Evolutionary conservation across 2,329 filamentous ascomycete genomes (phyloP), one percentile per base, ranked within the genome.

Genomic region (Exophiala lecanii-corni): DNA sequence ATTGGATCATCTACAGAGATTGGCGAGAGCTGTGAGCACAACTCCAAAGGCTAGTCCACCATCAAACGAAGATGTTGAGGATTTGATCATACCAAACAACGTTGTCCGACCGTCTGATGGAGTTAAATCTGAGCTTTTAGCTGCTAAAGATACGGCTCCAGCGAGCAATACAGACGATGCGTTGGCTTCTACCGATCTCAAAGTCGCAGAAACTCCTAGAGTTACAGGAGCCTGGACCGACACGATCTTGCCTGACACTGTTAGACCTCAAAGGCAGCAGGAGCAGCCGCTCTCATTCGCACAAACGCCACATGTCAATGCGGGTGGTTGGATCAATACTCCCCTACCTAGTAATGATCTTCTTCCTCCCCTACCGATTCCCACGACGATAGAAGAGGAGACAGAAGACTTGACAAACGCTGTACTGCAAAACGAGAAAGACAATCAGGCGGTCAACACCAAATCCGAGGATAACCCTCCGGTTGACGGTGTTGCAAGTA

Each of bases 151-250:
- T 13, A 32, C 7, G 3, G 23, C 18, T 3, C 16, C 21, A 15
- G 17, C 25, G 20, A 30, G 3, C 21, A 21, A 19, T 28, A 36
- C 9, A 20, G 28, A 28, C 13, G 21, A 7, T 18, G 36, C 23
- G 42, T 30, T 17, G 39, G 25, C 2, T 19, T 3, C 36, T 9
- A 31, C 12, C 7, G 17, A 19, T 13, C 30, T 30, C n/a, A 40
- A 28, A 30, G 41, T 50, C 2, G 43, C 43, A 23, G 49, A 39
- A 34, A 72, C 69, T 2, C 69, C 69, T 2, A 59, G 64, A 26
- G 66, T 70, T 7, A 63, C 62, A 13, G 69, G 69, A 9, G 68
- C 67, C 2, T 72, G 67, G 67, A 64, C 70, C 23, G 68, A 72
- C 50, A 72, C 69, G 1, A 68, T 69, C 3, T 55, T 69, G 51